These are phyloP conservation scores for Myrica gale DNA, from an alignment of 306 rosid genomes.

Conservation along the genomic window DNA sequence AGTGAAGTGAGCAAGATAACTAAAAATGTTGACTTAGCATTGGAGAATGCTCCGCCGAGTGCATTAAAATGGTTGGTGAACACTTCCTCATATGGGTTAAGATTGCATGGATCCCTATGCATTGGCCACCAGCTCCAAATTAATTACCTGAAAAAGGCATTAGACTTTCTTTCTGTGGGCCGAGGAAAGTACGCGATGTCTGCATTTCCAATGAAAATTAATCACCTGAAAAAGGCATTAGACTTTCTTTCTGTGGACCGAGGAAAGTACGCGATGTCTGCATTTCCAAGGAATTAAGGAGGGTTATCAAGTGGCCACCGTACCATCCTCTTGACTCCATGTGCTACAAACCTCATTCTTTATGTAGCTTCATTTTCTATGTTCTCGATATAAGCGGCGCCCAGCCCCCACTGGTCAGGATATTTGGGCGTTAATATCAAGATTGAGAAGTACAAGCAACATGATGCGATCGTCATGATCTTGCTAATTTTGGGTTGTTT, in stretches of 20 bases:
- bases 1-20: too few species aligned
- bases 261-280: too few species aligned
- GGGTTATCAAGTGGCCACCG: too few species aligned
- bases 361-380: background rate
- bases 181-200: too few species aligned
- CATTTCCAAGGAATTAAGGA: too few species aligned
- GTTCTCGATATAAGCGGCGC: background rate
- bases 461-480: too few species aligned
- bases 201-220: too few species aligned
- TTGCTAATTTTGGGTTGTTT: too few species aligned
- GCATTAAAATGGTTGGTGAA: constrained; percentile 6
- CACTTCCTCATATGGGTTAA: background rate
- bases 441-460: background rate
- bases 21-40: too few species aligned
- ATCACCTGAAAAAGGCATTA: too few species aligned
- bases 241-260: background rate
- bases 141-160: background rate
- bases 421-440: background rate
- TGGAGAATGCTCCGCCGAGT: background rate
- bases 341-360: too few species aligned
- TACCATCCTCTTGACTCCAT: too few species aligned
- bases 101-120: constrained; percentile 21
- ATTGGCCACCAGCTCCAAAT: constrained; percentile 2
- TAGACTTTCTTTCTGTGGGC: background rate
- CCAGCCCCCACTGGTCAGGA: background rate